Evolutionary conservation across 1,139 yeast species (phyloP).

Genomic region (Nakaseomyces uthaithaninus): DNA sequence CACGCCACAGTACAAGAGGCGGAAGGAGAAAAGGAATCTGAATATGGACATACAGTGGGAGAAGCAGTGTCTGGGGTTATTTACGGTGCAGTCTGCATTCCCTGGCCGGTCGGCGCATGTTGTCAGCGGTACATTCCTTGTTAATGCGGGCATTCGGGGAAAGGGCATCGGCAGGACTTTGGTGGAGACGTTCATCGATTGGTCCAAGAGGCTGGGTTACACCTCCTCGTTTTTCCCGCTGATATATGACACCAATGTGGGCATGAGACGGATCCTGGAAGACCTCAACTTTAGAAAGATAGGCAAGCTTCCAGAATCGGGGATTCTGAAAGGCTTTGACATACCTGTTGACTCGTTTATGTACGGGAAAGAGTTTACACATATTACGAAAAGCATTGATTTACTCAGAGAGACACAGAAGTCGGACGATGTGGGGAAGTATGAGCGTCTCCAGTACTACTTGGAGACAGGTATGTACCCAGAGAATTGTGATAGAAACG

Average conservation of each 20-base stretch:
- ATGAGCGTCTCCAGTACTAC: constrained; percentile 71
- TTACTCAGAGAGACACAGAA: constrained; percentile 25
- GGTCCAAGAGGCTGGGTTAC: constrained; percentile 88
- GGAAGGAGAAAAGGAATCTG: constrained; percentile 26
- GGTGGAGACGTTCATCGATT: constrained; percentile 73
- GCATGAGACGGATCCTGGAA: constrained; percentile 75
- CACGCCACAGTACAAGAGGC: constrained; percentile 21
- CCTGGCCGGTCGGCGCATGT: constrained; percentile 91
- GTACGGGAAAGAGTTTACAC: constrained; percentile 49
- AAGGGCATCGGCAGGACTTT: constrained; percentile 84
- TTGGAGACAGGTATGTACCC: constrained; percentile 84
- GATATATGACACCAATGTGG: constrained; percentile 80
- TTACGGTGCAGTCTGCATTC: constrained; percentile 76
- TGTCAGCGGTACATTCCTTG: constrained; percentile 84
- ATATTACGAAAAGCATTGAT: constrained; percentile 30
- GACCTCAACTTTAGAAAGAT: constrained; percentile 67
- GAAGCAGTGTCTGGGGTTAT: constrained; percentile 79
- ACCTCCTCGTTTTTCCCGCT: constrained; percentile 76
- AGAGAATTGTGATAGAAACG: constrained; percentile 69
- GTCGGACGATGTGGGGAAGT: constrained; percentile 33
- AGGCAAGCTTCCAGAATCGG: constrained; percentile 78
- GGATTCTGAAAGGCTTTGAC: constrained; percentile 75
- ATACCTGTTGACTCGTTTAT: constrained; percentile 74
- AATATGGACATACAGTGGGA: constrained; percentile 62
- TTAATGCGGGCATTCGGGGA: constrained; percentile 88